Conservation (phyloP, 2,329 filamentous ascomycete genomes). For the Pseudogymnoascus sp. region DNA sequence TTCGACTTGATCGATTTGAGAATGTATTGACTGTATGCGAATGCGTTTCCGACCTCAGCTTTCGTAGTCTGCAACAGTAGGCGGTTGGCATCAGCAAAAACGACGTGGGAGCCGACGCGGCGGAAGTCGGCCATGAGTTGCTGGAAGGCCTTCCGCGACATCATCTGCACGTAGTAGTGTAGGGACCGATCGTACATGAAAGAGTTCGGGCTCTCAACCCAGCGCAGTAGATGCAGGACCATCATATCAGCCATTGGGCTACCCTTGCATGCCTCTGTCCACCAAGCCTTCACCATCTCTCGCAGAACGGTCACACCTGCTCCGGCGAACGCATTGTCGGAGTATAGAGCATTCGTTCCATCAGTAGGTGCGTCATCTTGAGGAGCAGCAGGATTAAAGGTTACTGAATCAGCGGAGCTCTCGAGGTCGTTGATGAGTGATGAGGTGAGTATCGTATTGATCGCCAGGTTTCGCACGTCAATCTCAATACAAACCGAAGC, state of each 20-base stretch:
- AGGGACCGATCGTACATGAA: constrained; percentile 92
- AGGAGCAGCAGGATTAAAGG: constrained; percentile 68
- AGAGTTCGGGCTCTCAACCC: constrained; percentile 89
- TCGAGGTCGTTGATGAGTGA: constrained; percentile 96
- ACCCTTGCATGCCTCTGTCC: constrained; percentile 83
- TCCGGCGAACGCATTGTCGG: constrained; percentile 87
- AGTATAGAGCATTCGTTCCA: constrained; percentile 63
- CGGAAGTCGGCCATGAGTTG: constrained; percentile 96
- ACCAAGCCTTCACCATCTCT: constrained; percentile 99
- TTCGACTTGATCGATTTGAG: constrained; percentile 95
- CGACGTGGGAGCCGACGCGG: constrained; percentile 84
- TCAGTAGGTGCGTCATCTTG: constrained; percentile 51
- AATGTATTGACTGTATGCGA: constrained; percentile 94
- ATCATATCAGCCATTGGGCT: constrained; percentile 95
- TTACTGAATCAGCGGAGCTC: constrained; percentile 59
- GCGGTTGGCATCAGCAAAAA: constrained; percentile 88
- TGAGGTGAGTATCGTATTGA: constrained; percentile 95
- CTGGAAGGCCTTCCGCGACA: constrained; percentile 94
- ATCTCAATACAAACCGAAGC: constrained; percentile 94
- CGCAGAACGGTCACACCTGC: constrained; percentile 83
- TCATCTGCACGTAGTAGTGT: constrained; percentile 97
- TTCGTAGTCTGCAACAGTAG: constrained; percentile 93
- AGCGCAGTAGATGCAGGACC: constrained; percentile 93
- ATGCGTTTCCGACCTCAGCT: constrained; percentile 91
- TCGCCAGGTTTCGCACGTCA: constrained; percentile 85